phyloP scores from a whole-genome alignment of 108 stramenopile species.

The Bacterosira constricta region DNA sequence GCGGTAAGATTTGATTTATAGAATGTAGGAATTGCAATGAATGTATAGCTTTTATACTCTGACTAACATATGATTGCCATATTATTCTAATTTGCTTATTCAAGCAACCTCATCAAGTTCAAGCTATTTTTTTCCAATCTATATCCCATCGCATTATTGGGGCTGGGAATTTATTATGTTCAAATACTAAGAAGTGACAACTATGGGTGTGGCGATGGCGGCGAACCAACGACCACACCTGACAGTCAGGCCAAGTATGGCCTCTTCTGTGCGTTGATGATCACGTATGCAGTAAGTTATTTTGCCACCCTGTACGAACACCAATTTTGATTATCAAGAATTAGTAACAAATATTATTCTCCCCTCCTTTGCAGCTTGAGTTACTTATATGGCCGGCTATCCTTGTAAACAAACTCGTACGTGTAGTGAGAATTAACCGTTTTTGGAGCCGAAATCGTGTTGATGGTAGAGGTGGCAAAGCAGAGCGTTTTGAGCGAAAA shows the following conservation, averaged over 20 bases:
- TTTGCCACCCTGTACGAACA: too few species aligned
- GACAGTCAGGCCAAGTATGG: background rate
- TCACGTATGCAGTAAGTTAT: constrained; percentile 20
- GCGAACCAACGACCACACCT: background rate
- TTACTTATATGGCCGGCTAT: constrained; percentile 8
- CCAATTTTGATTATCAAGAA: too few species aligned
- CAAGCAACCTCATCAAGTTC: constrained; percentile 1
- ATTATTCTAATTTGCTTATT: background rate
- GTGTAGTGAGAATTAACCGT: background rate
- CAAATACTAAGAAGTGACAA: background rate
- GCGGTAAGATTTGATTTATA: background rate
- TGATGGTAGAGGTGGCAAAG: constrained; percentile 1
- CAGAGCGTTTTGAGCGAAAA: background rate
- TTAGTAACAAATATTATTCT: too few species aligned
- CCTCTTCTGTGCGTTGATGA: background rate
- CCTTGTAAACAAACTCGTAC: background rate
- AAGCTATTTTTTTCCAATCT: constrained; percentile 9
- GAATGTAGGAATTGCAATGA: background rate
- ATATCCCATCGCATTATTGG: background rate
- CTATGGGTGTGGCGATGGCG: constrained; percentile 12
- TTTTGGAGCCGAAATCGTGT: background rate
- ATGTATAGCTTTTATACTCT: background rate
- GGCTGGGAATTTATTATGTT: background rate
- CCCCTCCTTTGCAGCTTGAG: too few species aligned
- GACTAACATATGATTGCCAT: background rate